Percentiles rank a stretch among this genome's conserved stretches.
These are phyloP conservation scores for Sporisorium sorghi DNA, from an alignment of 1,284 basidiomycete genomes.

Conservation along the genomic window DNA sequence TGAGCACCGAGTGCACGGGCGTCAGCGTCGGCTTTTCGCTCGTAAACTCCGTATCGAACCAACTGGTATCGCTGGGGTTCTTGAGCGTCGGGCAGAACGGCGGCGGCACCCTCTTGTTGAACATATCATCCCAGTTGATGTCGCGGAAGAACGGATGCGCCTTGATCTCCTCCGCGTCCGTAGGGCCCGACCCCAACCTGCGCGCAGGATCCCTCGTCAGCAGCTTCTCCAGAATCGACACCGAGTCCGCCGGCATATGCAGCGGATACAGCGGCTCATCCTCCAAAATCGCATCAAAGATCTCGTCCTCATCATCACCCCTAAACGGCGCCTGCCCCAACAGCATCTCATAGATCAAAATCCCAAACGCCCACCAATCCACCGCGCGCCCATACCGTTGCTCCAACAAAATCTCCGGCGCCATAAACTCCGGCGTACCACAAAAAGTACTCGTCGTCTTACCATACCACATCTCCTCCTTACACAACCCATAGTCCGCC, in stretches of 20 bases:
- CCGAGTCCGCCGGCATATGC: slow-evolving; percentile 98
- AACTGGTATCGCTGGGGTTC: slow-evolving; percentile 73
- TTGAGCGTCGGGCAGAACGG: slow-evolving; percentile 96
- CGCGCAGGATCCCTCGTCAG: slow-evolving; percentile 91
- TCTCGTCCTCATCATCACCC: slow-evolving; percentile 99
- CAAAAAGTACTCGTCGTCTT: slow-evolving; percentile 99
- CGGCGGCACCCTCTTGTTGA: slow-evolving; percentile 94
- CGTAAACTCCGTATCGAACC: slow-evolving; percentile 98
- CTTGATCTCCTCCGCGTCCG: slow-evolving; percentile 97
- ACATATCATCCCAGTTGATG: slow-evolving; percentile 93
- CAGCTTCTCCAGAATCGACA: slow-evolving; percentile 92
- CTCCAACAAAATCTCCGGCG: slow-evolving; percentile 98
- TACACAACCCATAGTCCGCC: slow-evolving; percentile 98
- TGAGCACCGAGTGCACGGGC: slow-evolving; percentile 93
- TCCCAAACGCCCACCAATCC: slow-evolving; percentile 99
- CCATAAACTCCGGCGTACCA: slow-evolving; percentile 99
- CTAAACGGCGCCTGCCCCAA: slow-evolving; percentile 98
- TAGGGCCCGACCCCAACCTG: slow-evolving; percentile 91
- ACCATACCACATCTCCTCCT: slow-evolving; percentile 98
- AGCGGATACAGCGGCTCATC: slow-evolving; percentile 99
- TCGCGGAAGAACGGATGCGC: slow-evolving; percentile 98
- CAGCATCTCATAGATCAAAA: slow-evolving; percentile 98
- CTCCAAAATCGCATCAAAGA: slow-evolving; percentile 98
- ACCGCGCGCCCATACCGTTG: slow-evolving; percentile 98
- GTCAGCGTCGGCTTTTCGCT: slow-evolving; percentile 96